These are phyloP conservation scores for Dioszegia hungarica DNA, from an alignment of 768 basidiomycete species.

Conservation along the genomic window DNA sequence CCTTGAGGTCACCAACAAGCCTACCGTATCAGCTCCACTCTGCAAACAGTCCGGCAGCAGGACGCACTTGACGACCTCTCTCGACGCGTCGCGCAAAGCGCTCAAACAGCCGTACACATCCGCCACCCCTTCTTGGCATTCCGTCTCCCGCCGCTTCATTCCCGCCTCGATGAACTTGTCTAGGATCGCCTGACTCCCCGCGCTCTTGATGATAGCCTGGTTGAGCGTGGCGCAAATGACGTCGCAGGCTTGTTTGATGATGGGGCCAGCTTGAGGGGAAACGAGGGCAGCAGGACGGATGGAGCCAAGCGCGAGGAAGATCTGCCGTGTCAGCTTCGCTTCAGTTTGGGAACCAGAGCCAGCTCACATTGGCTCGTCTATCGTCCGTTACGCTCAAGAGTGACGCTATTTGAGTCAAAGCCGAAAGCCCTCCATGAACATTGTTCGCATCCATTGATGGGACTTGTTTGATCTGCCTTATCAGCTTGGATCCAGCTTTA, in stretches of 20 bases:
- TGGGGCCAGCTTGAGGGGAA: conserved; percentile 64
- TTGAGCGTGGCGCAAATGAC: conserved; percentile 65
- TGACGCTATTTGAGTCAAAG: conserved; percentile 66
- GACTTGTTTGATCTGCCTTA: conserved; percentile 48
- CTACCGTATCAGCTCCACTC: conserved; percentile 10
- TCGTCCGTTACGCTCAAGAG: conserved; percentile 49
- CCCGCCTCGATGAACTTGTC: conserved; percentile 57
- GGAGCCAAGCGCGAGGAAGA: conserved; percentile 59
- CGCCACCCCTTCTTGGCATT: conserved; percentile 74
- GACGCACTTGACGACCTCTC: conserved; percentile 69
- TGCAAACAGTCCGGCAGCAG: not conserved
- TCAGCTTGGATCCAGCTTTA: not conserved
- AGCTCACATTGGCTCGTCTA: conserved; percentile 55
- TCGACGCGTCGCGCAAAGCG: conserved; percentile 61
- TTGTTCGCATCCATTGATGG: conserved; percentile 65
- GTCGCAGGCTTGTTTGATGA: conserved; percentile 67
- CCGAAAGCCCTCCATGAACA: conserved; percentile 75
- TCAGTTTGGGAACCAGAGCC: not conserved
- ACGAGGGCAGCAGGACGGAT: conserved; percentile 61
- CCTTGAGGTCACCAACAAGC: conserved; percentile 30
- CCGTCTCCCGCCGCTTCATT: conserved; percentile 61
- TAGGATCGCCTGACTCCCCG: conserved; percentile 50
- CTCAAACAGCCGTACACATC: conserved; percentile 66
- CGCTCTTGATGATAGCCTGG: conserved; percentile 52
- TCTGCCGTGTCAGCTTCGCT: conserved; percentile 53